phyloP scores from a whole-genome alignment of 169 alveolate genomes.

The Eimeria brunetti region DNA sequence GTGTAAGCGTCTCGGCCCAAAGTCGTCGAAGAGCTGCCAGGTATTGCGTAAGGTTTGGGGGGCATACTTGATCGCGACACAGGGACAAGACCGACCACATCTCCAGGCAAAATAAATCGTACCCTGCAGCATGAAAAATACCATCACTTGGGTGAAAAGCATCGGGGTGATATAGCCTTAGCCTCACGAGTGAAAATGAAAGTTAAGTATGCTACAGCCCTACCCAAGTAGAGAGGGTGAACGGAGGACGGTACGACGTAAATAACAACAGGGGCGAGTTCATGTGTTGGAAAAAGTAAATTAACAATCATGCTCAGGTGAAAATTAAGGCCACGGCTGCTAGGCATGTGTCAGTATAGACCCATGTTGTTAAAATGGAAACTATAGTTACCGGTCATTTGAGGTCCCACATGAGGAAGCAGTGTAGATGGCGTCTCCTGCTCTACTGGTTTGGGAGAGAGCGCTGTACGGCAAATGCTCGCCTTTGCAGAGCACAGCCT shows the following conservation, averaged over 20 bases:
- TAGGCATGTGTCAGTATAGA: not conserved
- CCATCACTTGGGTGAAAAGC: not conserved
- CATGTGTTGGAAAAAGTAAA: not conserved
- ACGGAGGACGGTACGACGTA: not conserved
- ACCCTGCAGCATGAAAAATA: slow-evolving; percentile 39
- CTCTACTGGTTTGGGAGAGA: not conserved
- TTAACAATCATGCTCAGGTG: not conserved
- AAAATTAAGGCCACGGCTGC: too few species aligned
- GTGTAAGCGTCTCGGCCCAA: slow-evolving; percentile 75
- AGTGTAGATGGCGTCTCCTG: slow-evolving; percentile 38
- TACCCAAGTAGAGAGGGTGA: not conserved
- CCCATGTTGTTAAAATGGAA: not conserved
- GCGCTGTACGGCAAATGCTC: slow-evolving; percentile 19
- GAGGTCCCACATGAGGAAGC: slow-evolving; percentile 66
- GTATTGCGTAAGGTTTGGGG: slow-evolving; percentile 60
- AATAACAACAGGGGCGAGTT: not conserved
- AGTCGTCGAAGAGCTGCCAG: slow-evolving; percentile 43
- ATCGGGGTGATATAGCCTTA: not conserved
- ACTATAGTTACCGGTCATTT: slow-evolving; percentile 47
- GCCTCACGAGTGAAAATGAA: not conserved
- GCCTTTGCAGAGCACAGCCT: slow-evolving; percentile 65
- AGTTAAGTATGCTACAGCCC: not conserved
- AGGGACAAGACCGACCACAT: slow-evolving; percentile 78
- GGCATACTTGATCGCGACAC: slow-evolving; percentile 78
- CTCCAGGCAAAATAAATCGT: slow-evolving; percentile 75